Percentiles rank a stretch among this genome's conserved stretches.
Conservation (phyloP, 257 asterid species). For the Gardenia jasminoides region DNA sequence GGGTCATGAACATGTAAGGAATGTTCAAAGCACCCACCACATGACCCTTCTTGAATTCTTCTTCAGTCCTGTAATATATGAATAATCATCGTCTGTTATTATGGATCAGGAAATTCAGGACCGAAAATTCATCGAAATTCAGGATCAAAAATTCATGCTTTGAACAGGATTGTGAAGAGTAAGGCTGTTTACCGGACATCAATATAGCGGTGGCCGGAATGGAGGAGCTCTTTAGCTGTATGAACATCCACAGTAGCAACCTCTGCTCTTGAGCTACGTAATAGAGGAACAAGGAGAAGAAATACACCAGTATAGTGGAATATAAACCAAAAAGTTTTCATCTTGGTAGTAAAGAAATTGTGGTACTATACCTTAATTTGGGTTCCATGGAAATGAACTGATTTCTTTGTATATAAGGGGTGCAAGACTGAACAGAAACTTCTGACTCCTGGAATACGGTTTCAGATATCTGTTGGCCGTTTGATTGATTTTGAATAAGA, state of each 20-base stretch:
- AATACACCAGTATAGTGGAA: slow-evolving; percentile 6
- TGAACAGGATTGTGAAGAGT: neutral
- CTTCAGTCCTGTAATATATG: slow-evolving; percentile 58
- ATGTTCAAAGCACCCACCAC: slow-evolving; percentile 59
- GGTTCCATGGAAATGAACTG: slow-evolving; percentile 15
- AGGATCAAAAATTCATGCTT: neutral
- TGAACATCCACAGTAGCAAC: slow-evolving; percentile 63
- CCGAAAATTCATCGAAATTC: too few relatives aligned
- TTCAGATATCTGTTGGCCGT: slow-evolving; percentile 20
- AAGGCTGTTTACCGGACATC: slow-evolving; percentile 63
- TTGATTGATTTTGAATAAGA: slow-evolving; percentile 10
- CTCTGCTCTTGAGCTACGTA: slow-evolving; percentile 40
- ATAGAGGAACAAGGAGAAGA: slow-evolving; percentile 18
- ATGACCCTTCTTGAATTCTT: slow-evolving; percentile 81
- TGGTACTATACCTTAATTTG: slow-evolving; percentile 16
- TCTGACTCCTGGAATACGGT: slow-evolving; percentile 4
- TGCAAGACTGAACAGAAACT: neutral
- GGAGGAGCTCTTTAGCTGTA: slow-evolving; percentile 54
- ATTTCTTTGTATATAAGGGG: neutral
- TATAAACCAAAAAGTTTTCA: slow-evolving; percentile 6
- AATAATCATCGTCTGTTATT: too few relatives aligned
- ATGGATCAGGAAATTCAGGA: too few relatives aligned
- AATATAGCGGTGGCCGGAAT: slow-evolving; percentile 51
- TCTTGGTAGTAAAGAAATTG: neutral
- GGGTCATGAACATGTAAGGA: slow-evolving; percentile 71